A percentile compares a stretch with the other conserved stretches of the same genome.
Evolutionary conservation across 1,284 basidiomycete genomes (phyloP).

Genomic region (Caloboletus firmus): DNA sequence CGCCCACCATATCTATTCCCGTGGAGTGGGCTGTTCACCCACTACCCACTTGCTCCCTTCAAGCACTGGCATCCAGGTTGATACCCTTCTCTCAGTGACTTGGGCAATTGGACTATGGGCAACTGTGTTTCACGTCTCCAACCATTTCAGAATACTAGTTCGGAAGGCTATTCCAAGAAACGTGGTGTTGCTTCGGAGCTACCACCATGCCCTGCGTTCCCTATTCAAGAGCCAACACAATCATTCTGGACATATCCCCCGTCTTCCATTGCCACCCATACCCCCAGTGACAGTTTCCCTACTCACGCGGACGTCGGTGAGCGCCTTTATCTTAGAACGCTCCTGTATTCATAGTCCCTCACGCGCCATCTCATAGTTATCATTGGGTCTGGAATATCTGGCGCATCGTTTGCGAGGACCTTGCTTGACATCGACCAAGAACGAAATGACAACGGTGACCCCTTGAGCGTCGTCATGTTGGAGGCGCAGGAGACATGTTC

Average conservation of each 20-base stretch:
- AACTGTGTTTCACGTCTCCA: slow-evolving; percentile 21
- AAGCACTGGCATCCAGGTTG: neutral
- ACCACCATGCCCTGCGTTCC: slow-evolving; percentile 35
- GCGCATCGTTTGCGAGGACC: slow-evolving; percentile 45
- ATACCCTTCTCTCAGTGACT: slow-evolving; percentile 2
- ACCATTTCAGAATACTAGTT: neutral
- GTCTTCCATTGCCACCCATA: slow-evolving; percentile 35
- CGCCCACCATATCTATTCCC: slow-evolving; percentile 15
- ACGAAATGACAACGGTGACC: slow-evolving; percentile 13
- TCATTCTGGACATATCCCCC: slow-evolving; percentile 49
- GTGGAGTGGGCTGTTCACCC: slow-evolving; percentile 10
- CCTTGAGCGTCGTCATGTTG: slow-evolving; percentile 44
- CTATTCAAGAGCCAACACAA: slow-evolving; percentile 41
- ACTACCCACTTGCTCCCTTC: neutral
- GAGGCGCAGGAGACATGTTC: slow-evolving; percentile 53
- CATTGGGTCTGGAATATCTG: slow-evolving; percentile 53
- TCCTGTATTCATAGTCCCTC: neutral
- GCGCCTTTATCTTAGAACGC: neutral
- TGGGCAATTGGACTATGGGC: slow-evolving; percentile 22
- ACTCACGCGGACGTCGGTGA: slow-evolving; percentile 41
- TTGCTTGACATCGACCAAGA: slow-evolving; percentile 34
- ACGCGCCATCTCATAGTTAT: slow-evolving; percentile 33
- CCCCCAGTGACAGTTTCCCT: slow-evolving; percentile 33
- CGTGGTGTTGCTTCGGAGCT: neutral
- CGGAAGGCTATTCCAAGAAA: slow-evolving; percentile 5